A percentile compares a stretch with the other conserved stretches of the same genome.
Evolutionary conservation across 148 eudicot genomes (phyloP).

Genomic region (Selenicereus undatus): DNA sequence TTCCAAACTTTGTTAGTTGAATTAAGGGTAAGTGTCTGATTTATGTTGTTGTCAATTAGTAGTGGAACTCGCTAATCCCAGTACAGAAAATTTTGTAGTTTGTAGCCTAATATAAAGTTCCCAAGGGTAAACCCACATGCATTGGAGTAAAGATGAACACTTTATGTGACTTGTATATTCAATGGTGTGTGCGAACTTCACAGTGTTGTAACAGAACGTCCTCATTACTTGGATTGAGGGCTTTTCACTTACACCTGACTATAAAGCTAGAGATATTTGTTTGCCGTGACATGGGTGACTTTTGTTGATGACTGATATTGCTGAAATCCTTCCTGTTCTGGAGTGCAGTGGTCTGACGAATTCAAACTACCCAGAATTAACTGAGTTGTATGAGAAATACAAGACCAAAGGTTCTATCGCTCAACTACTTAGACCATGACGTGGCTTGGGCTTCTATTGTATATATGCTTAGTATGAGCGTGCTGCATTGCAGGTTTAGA

Average conservation of each 20-base stretch:
- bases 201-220: too few relatives aligned
- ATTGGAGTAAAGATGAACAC: background rate
- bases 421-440: background rate
- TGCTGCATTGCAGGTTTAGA: slow-evolving; percentile 33
- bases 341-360: slow-evolving; percentile 65
- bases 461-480: background rate
- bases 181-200: too few relatives aligned
- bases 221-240: too few relatives aligned
- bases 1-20: too few relatives aligned
- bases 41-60: background rate
- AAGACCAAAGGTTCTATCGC: slow-evolving; percentile 50
- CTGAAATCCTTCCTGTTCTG: background rate
- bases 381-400: slow-evolving; percentile 60
- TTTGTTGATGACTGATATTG: background rate
- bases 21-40: too few relatives aligned
- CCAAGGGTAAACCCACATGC: background rate
- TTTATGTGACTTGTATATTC: background rate
- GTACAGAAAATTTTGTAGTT: background rate
- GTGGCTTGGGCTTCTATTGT: too few relatives aligned
- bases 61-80: background rate
- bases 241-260: too few relatives aligned
- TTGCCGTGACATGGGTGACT: background rate
- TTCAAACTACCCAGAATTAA: slow-evolving; percentile 77
- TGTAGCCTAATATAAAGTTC: background rate
- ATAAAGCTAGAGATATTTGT: too few relatives aligned